Evolutionary conservation across 768 basidiomycete genomes (phyloP).

Genomic region (Tephrocybe sp.): DNA sequence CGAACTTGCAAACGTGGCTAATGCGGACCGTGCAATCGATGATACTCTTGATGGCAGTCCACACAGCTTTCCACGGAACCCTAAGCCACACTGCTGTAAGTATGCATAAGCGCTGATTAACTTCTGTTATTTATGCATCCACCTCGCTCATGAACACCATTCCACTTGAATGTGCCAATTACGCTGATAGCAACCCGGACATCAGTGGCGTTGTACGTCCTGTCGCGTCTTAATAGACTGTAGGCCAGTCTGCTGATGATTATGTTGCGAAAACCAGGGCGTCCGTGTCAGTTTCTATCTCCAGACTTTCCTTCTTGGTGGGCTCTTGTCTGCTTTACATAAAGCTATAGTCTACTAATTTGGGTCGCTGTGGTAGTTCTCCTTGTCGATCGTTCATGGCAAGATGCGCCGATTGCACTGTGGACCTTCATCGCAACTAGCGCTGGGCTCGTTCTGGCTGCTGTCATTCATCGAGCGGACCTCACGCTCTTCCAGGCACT

Average conservation of each 20-base stretch:
- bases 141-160: constrained; percentile 10
- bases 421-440: constrained; percentile 45
- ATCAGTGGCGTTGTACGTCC: constrained; percentile 31
- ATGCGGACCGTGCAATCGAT: no score
- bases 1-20: background rate
- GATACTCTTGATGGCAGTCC: no score
- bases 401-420: constrained; percentile 36
- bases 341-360: background rate
- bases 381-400: constrained; percentile 40
- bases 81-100: no score
- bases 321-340: background rate
- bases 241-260: background rate
- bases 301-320: constrained; percentile 26
- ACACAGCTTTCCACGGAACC: no score
- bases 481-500: constrained; percentile 40
- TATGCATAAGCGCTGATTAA: no score
- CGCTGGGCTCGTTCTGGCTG: constrained; percentile 38
- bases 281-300: constrained; percentile 34
- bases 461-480: constrained; percentile 30
- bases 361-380: constrained; percentile 24
- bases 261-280: constrained; percentile 19
- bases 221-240: background rate
- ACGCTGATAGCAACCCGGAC: constrained; percentile 29
- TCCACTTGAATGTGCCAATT: constrained; percentile 12
- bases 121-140: no score